Evolutionary conservation across 192 early-diverging fungal genomes (phyloP).

Genomic region (Borealophlyctis nickersoniae): DNA sequence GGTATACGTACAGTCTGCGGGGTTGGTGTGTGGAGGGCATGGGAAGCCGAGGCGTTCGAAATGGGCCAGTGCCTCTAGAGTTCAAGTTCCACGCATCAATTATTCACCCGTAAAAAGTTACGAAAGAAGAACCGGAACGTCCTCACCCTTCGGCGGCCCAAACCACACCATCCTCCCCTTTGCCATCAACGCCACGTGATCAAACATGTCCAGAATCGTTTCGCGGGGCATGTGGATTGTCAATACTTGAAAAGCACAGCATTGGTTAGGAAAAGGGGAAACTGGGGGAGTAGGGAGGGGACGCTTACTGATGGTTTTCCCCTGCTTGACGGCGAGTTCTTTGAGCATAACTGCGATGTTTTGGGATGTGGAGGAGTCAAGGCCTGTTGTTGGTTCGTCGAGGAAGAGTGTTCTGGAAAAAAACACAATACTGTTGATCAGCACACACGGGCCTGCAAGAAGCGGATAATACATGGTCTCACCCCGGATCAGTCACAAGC

Average conservation of each 20-base stretch:
- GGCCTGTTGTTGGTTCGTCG: conserved; percentile 75
- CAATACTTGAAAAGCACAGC: conserved; percentile 42
- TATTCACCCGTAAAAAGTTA: conserved; percentile 50
- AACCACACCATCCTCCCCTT: conserved; percentile 79
- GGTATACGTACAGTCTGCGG: conserved; percentile 42
- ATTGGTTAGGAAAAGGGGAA: no score
- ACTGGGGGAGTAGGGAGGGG: no score
- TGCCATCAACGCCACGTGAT: conserved; percentile 72
- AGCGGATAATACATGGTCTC: conserved; percentile 53
- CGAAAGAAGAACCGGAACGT: conserved; percentile 25
- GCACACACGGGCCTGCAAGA: conserved; percentile 44
- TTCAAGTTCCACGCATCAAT: no score
- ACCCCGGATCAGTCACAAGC: conserved; percentile 52
- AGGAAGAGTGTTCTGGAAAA: conserved; percentile 45
- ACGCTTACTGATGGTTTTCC: conserved; percentile 58
- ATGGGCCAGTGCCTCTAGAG: conserved; percentile 31
- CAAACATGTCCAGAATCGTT: conserved; percentile 76
- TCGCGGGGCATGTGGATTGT: conserved; percentile 87
- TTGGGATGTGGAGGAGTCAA: conserved; percentile 65
- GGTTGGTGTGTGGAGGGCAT: conserved; percentile 44
- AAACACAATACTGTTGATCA: conserved; percentile 13
- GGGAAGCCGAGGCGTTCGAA: conserved; percentile 38
- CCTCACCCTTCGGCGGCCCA: conserved; percentile 44
- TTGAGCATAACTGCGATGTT: conserved; percentile 65
- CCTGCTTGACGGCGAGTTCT: conserved; percentile 53